Percentiles rank a stretch among this genome's conserved stretches.
Conservation (phyloP, 2,329 filamentous ascomycete species). For the Aspergillus ruber region DNA sequence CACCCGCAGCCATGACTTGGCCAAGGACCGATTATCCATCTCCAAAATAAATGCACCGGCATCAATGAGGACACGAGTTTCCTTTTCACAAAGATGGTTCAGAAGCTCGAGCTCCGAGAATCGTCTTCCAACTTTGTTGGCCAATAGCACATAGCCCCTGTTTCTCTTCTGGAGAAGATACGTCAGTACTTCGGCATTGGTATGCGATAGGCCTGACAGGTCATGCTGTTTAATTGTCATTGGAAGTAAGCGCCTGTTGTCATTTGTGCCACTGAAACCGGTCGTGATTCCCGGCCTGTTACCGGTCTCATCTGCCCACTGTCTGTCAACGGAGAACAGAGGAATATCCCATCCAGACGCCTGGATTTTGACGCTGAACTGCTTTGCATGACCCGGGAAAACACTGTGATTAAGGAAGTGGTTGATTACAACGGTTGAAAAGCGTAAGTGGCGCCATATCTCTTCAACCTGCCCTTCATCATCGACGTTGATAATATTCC, state of each 20-base stretch:
- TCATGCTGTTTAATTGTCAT: conserved; percentile 58
- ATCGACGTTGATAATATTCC: conserved; percentile 54
- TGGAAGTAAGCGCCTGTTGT: conserved; percentile 55
- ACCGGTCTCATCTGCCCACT: not conserved
- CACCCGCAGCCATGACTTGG: conserved; percentile 45
- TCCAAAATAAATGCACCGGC: conserved; percentile 60
- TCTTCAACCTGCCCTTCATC: conserved; percentile 47
- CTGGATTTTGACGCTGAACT: conserved; percentile 58
- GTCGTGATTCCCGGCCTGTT: conserved; percentile 45
- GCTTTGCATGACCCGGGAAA: conserved; percentile 59
- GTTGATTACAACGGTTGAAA: conserved; percentile 48
- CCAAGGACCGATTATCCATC: conserved; percentile 49
- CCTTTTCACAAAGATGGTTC: conserved; percentile 21
- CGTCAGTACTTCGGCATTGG: conserved; percentile 57
- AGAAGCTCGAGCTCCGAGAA: conserved; percentile 45
- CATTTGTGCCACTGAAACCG: conserved; percentile 68
- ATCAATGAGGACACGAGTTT: conserved; percentile 55
- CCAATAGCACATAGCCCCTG: conserved; percentile 39
- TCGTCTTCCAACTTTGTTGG: conserved; percentile 23
- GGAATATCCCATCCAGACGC: conserved; percentile 65
- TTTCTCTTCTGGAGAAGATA: conserved; percentile 53
- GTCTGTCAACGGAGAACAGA: conserved; percentile 26
- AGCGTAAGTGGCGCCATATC: conserved; percentile 48
- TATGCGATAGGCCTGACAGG: conserved; percentile 50
- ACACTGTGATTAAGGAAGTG: conserved; percentile 59